phyloP scores from a whole-genome alignment of 805 yeast genomes.

The Candida namnaoensis region DNA sequence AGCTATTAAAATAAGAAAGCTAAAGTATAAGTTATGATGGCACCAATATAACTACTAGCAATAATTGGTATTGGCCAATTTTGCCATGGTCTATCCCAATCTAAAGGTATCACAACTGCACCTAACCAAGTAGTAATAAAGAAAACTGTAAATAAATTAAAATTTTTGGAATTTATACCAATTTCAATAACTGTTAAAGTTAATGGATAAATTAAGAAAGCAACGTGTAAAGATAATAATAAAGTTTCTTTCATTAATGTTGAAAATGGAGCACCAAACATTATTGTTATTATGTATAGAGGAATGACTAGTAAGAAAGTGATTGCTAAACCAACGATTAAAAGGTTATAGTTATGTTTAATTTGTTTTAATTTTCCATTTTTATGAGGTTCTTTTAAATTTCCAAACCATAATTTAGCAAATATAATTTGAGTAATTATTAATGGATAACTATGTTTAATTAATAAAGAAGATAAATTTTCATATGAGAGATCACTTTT shows the following conservation, averaged over 20 bases:
- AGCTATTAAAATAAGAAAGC: conserved; percentile 2
- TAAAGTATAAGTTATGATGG: conserved; percentile 46
- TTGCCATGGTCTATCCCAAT: conserved; percentile 98
- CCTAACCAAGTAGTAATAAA: conserved; percentile 84
- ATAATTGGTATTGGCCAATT: conserved; percentile 88
- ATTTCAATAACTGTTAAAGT: conserved; percentile 45
- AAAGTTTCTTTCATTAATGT: conserved; percentile 45
- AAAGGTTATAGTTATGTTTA: conserved; percentile 1
- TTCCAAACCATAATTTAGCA: background rate
- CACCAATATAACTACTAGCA: conserved; percentile 72
- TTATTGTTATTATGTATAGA: conserved; percentile 30
- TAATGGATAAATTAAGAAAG: conserved; percentile 55
- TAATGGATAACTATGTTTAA: background rate
- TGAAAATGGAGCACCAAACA: conserved; percentile 78
- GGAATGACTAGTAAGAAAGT: conserved; percentile 16
- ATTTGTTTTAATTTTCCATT: background rate
- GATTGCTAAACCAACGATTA: conserved; percentile 7
- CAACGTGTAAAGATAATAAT: conserved; percentile 51
- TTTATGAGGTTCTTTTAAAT: background rate
- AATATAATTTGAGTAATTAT: background rate
- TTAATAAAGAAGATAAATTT: too few relatives aligned
- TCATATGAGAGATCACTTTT: background rate
- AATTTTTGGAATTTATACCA: conserved; percentile 24
- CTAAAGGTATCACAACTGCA: conserved; percentile 87
- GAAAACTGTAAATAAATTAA: conserved; percentile 23